Percentiles rank a stretch among this genome's conserved stretches.
Conservation (phyloP, 495 filamentous ascomycete genomes). For the Cairneyella variabilis region DNA sequence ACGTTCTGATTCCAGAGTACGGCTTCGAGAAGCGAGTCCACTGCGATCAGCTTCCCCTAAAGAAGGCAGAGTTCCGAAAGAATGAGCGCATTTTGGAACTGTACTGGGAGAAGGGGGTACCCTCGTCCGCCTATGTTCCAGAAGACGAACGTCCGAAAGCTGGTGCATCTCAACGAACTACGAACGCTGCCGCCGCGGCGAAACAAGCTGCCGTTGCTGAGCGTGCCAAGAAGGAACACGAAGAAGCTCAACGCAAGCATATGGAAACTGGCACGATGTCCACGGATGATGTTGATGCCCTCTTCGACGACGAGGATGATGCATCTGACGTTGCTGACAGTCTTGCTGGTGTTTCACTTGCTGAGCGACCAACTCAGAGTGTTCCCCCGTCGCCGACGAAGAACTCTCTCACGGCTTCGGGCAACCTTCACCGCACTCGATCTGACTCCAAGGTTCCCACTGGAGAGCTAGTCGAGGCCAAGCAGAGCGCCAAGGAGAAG, state of each 20-base stretch:
- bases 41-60: conserved; percentile 94
- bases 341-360: conserved; percentile 81
- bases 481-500: conserved; percentile 91
- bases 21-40: conserved; percentile 99
- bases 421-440: conserved; percentile 78
- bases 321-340: conserved; percentile 81
- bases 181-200: conserved; percentile 70
- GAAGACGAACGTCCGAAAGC: conserved; percentile 94
- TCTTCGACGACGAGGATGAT: conserved; percentile 91
- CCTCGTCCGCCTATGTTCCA: conserved; percentile 91
- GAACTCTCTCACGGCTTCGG: conserved; percentile 60
- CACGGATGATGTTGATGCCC: conserved; percentile 82
- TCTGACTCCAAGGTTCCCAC: conserved; percentile 89
- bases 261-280: conserved; percentile 91
- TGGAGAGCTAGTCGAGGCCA: conserved; percentile 65
- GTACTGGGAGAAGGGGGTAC: conserved; percentile 99
- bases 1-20: conserved; percentile 96
- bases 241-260: conserved; percentile 83
- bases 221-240: conserved; percentile 72
- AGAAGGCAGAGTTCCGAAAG: conserved; percentile 98
- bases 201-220: conserved; percentile 77
- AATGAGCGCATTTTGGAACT: conserved; percentile 88
- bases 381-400: conserved; percentile 89
- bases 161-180: conserved; percentile 58
- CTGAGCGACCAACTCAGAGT: conserved; percentile 87